Evolutionary conservation across 495 filamentous ascomycete genomes (phyloP), one percentile per base, ranked within the genome.

Genomic region (Letharia lupina): DNA sequence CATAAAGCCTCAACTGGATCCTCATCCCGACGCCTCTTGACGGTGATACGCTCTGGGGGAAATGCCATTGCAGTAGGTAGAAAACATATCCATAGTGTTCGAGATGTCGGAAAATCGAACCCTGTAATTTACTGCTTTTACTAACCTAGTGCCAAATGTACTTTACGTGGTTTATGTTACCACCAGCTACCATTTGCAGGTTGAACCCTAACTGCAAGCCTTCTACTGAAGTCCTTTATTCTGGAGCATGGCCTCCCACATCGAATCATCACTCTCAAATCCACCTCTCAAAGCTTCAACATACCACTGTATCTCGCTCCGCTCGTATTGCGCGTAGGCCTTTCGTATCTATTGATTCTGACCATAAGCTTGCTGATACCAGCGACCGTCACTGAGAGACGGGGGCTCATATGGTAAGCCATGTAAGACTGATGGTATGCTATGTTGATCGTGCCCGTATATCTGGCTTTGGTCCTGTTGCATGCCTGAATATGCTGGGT

Each of bases 11-110:
- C 82, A 16, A 83, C 77, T 9, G 82, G 82, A 33, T 84, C 82
- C 66, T 84, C 82, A 54, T 82, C 80, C 31, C 80, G 79, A n/a
- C 80, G 80, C 28, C 82, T 77, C 71, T 84, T 84, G 71, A 84
- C 80, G 12, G 77, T 80, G 54, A 84, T 81, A 31, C 80, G 80
- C 65, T 84, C 82, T 41, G 81, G 82, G 44, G 80, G 81, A 47
- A 81, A 70, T 31, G 77, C 58, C 81, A 83, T 75, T 28, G 39
- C 56, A 18, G 4, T 60, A 23, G 28, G 23, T 48, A 47, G n/a
- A 33, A 54, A 4, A 28, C 23, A 52, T 1, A 52, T 28, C 8
- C 10, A 28, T 23, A n/a, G 48, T 28, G 48, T 52, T 28, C 23
- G 48, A 52, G 6, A 4, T 52, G 20, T 23, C 7, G 23, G 23